Base-by-base conservation (phyloP, 306 rosid species). In the Sphenostylis stenocarpa region DNA sequence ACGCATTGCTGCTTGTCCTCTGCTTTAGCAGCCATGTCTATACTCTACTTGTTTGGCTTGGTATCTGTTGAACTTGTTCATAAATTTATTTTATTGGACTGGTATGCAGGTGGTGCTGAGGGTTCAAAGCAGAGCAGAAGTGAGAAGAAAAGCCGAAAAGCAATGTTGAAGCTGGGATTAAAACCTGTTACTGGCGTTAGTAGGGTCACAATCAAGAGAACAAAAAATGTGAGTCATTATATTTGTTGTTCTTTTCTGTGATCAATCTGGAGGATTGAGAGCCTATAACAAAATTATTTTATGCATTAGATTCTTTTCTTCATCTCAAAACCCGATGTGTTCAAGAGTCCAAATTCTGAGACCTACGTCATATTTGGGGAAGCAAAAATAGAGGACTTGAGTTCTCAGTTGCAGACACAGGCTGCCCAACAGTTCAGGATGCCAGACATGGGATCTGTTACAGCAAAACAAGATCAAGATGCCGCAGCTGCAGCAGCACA, bases 121-220 rank as follows among this genome's bases (percentile, higher is more conserved):
- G 86, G 90, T 62, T 92, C 98, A 29, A 96, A 96, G 83, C 99
- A 96, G 83, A 92, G 97, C 92, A 84, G 98, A 83, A 96, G 98
- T 13, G 99, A 96, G 85, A 96, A 96, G 87, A 96, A 96, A 88
- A 96, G 98, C 67, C 88, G 98, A 62, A 96, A 96, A 79, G 99
- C 98, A 17, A 91, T 96, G 98, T 49, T 96, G 91, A 92, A 96
- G 88, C 88, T 96, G 11, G 99, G 99, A 20, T 84, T 96, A 88
- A 91, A 89, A 76, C 94, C 97, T 15, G 91, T 92, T 34, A 86
- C 94, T 0, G 97, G 99, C 49, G 97, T 96, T 72, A 89, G 94
- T 76, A 84, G 99, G 56, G 98, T 96, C 66, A 92, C 97, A 75
- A 90, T 92, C 84, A 92, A 92, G 75, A 92, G 96, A 81, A 87